Conservation (phyloP, 345 rosid species). For the Moricandia moricandioides region DNA sequence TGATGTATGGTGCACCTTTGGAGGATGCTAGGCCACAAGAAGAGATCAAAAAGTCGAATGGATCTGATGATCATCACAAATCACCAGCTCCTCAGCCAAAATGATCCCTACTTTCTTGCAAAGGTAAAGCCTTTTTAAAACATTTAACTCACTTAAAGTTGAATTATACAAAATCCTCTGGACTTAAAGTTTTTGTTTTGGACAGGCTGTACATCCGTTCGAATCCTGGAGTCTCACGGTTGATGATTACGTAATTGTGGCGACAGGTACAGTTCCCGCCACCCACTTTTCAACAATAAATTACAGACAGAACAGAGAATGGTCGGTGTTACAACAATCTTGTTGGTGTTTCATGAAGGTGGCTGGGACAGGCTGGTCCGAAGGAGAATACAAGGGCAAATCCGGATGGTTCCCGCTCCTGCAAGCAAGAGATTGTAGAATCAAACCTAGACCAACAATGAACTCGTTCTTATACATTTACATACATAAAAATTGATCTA, state of each 20-base stretch:
- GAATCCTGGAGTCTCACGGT: conserved; percentile 64
- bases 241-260: conserved; percentile 70
- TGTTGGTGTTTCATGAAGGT: conserved; percentile 42
- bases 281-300: background rate
- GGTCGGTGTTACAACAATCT: background rate
- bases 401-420: conserved; percentile 91
- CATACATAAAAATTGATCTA: background rate
- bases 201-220: conserved; percentile 77
- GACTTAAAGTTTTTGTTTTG: conserved; percentile 1
- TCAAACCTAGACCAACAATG: conserved; percentile 23
- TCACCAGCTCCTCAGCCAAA: conserved; percentile 28
- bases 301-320: background rate
- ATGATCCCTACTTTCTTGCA: conserved; percentile 38
- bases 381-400: conserved; percentile 79
- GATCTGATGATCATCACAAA: conserved; percentile 28
- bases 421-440: conserved; percentile 46
- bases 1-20: too few species aligned
- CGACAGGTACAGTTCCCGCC: conserved; percentile 52
- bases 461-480: conserved; percentile 4
- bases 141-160: background rate
- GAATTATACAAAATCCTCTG: background rate
- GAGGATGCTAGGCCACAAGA: background rate
- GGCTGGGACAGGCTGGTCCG: conserved; percentile 90
- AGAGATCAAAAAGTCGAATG: conserved; percentile 22
- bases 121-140: conserved; percentile 8